Evolutionary conservation across 2,329 filamentous ascomycete species (phyloP), one percentile per base, ranked within the genome.

Genomic region (Tothia fuscella): DNA sequence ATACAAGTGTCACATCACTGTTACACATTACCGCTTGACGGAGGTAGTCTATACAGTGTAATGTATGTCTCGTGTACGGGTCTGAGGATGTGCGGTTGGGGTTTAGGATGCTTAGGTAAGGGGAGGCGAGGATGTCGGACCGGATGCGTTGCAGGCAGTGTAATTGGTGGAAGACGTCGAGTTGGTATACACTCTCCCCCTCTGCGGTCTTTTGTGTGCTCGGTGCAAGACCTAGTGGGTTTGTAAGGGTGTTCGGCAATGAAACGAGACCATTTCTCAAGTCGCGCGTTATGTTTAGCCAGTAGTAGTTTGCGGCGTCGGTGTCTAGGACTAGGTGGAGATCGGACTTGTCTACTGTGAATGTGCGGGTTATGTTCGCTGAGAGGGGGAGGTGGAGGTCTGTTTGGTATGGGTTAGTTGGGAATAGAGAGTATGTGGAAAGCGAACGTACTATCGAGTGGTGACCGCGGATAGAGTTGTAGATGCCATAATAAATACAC

Each of bases 1-100:
- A 19, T 19, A 39, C 37, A 6, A 39, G 26, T 7, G 46, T 41
- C 29, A 44, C 24, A 44, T 49, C 48, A 9, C 33, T 46, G 19
- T 28, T 38, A 36, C 48, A 48, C 42, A 42, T 41, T 7, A 49
- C 36, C 6, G 41, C 31, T 28, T 49, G 48, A 6, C 46, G 44
- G 35, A 49, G 29, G 38, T 49, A 49, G 28, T 49, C 47, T 28
- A 48, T 44, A 35, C 47, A 49, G 14, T 38, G 35, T 14, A 38
- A 24, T 14, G 24, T 38, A 17, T 38, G 35, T 28, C 35, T 28
- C 19, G 16, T 38, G 12, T 22, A 20, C 25, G 19, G 6, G 22
- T 38, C 21, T 14, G 10, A 10, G 26, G 22, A 19, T n/a, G 35
- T 38, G 16, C 35, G 19, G 28, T 39, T 30, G 13, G 37, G 37